Percentiles rank a stretch among this genome's conserved stretches.
Conservation (phyloP, 495 filamentous ascomycete genomes). For the Recurvomyces mirabilis region DNA sequence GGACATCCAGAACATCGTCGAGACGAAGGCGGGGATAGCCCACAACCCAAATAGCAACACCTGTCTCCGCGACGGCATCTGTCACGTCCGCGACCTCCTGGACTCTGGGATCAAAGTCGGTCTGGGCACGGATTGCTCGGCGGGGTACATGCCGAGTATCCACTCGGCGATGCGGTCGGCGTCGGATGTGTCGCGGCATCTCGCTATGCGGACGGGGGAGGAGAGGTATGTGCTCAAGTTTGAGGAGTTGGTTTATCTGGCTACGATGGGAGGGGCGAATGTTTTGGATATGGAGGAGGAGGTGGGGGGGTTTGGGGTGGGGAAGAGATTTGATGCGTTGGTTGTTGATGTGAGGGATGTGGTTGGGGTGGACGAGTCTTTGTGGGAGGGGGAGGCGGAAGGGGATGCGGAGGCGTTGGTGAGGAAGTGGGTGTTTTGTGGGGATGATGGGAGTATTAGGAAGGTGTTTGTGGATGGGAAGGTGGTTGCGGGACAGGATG, state of each 20-base stretch:
- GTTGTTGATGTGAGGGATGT: slow-evolving; percentile 8
- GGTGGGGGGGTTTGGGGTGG: slow-evolving; percentile 8
- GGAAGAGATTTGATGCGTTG: slow-evolving; percentile 12
- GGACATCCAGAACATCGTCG: slow-evolving; percentile 6
- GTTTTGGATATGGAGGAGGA: slow-evolving; percentile 4
- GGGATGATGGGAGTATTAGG: background rate
- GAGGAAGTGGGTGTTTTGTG: slow-evolving; percentile 16
- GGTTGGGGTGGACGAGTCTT: slow-evolving; percentile 1
- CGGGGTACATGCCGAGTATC: slow-evolving; percentile 10
- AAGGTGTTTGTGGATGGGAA: slow-evolving; percentile 11
- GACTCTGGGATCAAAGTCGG: slow-evolving; percentile 11
- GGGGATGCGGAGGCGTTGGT: slow-evolving; percentile 9
- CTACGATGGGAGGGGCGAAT: slow-evolving; percentile 13
- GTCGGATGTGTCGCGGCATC: slow-evolving; percentile 10
- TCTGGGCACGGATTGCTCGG: slow-evolving; percentile 11
- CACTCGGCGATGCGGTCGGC: slow-evolving; percentile 5
- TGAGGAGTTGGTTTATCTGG: slow-evolving; percentile 9
- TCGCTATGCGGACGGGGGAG: background rate
- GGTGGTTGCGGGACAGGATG: slow-evolving; percentile 4
- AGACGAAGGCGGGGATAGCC: slow-evolving; percentile 5
- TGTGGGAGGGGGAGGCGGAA: slow-evolving; percentile 4
- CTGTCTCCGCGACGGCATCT: slow-evolving; percentile 10
- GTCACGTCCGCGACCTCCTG: slow-evolving; percentile 10
- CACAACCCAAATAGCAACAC: slow-evolving; percentile 15
- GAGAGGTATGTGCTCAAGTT: slow-evolving; percentile 7